These are phyloP conservation scores for Oenanthe javanica DNA, from an alignment of 140 eudicot species.

Conservation along the genomic window DNA sequence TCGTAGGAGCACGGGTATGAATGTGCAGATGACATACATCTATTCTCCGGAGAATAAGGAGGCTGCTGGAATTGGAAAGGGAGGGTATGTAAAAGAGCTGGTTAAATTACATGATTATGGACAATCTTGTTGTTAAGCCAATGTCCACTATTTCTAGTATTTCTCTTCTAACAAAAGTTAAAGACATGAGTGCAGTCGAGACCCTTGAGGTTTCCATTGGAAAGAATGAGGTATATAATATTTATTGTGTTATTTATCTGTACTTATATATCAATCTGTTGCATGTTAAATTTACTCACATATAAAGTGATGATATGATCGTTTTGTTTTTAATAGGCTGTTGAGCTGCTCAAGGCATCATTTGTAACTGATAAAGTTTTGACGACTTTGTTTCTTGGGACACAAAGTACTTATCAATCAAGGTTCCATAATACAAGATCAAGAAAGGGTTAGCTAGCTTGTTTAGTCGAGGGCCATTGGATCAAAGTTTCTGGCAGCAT, in stretches of 20 bases:
- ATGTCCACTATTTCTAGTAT: conserved; percentile 27
- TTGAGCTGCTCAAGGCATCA: too few species aligned
- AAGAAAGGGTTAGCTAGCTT: neutral
- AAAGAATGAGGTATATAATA: neutral
- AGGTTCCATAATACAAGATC: neutral
- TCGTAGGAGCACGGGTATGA: neutral
- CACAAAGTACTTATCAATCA: too few species aligned
- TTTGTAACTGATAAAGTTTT: neutral
- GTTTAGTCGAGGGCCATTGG: too few species aligned
- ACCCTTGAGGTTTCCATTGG: neutral
- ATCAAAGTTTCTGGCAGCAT: too few species aligned
- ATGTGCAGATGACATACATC: neutral
- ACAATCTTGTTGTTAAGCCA: conserved; percentile 31
- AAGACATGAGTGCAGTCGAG: neutral
- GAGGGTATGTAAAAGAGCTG: conserved; percentile 31
- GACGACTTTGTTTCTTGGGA: neutral
- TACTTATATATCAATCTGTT: too few species aligned
- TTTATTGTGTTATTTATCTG: too few species aligned
- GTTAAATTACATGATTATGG: conserved; percentile 38
- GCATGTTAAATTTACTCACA: too few species aligned
- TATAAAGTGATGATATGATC: too few species aligned
- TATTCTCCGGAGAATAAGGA: neutral
- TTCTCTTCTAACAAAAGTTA: neutral
- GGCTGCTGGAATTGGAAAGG: neutral
- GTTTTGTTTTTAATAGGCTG: too few species aligned